Percentiles rank a stretch among this genome's conserved stretches.
Evolutionary conservation across 257 asterid genomes (phyloP).

Genomic region (Cynanchum wilfordii): DNA sequence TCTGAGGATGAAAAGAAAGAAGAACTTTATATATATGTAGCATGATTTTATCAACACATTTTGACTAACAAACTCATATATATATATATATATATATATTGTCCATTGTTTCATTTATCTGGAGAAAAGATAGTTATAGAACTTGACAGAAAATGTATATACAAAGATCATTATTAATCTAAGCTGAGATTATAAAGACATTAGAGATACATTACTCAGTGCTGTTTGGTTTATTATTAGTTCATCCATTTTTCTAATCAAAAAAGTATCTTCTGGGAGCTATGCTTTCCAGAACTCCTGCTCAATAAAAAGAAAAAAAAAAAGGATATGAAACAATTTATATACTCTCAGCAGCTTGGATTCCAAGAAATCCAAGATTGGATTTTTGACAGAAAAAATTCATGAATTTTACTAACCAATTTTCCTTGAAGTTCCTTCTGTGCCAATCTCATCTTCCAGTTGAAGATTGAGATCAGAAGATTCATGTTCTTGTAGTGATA

Average conservation of each 20-base stretch:
- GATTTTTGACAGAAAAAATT: neutral
- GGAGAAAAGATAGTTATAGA: neutral
- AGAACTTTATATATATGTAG: neutral
- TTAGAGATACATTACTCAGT: neutral
- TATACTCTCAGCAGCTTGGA: neutral
- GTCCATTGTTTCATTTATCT: neutral
- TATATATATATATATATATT: neutral
- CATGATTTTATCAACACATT: neutral
- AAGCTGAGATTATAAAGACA: constrained; percentile 1
- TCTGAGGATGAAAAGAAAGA: neutral
- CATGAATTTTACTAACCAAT: constrained; percentile 28
- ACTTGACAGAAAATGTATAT: neutral
- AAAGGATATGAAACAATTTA: neutral
- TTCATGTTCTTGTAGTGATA: constrained; percentile 26
- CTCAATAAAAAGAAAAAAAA: neutral
- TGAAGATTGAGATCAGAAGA: constrained; percentile 27
- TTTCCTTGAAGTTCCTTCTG: constrained; percentile 39
- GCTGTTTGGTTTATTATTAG: neutral
- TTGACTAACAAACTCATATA: neutral
- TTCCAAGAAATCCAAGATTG: neutral
- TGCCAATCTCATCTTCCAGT: constrained; percentile 34
- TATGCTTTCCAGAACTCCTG: constrained; percentile 12
- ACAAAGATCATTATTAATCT: neutral
- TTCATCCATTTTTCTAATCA: neutral
- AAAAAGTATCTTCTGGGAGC: constrained; percentile 1